Evolutionary conservation across 768 basidiomycete genomes (phyloP).

Genomic region (Russula sp.): DNA sequence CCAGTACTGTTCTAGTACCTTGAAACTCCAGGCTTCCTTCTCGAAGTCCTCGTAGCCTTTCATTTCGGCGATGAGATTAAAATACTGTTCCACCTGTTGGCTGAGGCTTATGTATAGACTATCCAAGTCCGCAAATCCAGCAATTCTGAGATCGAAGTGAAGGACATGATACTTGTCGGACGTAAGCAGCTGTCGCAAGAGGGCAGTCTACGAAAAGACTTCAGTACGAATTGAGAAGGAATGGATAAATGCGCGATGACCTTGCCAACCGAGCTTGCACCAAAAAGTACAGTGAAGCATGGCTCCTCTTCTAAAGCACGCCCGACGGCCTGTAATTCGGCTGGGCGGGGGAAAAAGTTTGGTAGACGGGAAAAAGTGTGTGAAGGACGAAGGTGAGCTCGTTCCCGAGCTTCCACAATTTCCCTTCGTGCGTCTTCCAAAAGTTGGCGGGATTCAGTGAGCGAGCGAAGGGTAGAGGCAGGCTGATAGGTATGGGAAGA

Average conservation of each 20-base stretch:
- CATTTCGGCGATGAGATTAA: constrained; percentile 57
- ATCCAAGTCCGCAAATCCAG: constrained; percentile 76
- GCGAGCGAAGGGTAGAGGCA: constrained; percentile 70
- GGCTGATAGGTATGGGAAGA: constrained; percentile 47
- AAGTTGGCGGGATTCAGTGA: constrained; percentile 72
- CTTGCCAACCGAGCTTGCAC: constrained; percentile 81
- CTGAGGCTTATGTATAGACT: constrained; percentile 77
- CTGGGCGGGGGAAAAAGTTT: constrained; percentile 65
- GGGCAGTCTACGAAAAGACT: constrained; percentile 53
- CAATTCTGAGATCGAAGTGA: constrained; percentile 79
- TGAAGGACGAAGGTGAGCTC: constrained; percentile 61
- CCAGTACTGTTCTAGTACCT: constrained; percentile 43
- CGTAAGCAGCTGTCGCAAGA: constrained; percentile 74
- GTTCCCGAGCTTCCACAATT: constrained; percentile 64
- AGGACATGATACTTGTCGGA: constrained; percentile 70
- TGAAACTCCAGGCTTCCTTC: constrained; percentile 76
- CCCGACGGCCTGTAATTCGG: constrained; percentile 64
- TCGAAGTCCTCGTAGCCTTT: constrained; percentile 70
- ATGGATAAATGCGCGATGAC: constrained; percentile 35
- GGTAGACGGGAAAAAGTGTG: constrained; percentile 79
- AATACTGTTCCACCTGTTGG: constrained; percentile 79
- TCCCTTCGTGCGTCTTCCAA: constrained; percentile 78
- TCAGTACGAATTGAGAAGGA: neutral
- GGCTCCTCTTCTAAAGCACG: constrained; percentile 66
- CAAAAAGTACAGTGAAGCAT: constrained; percentile 76